These are phyloP conservation scores for Eucalyptus virginea DNA, from an alignment of 345 rosid genomes.

Conservation along the genomic window DNA sequence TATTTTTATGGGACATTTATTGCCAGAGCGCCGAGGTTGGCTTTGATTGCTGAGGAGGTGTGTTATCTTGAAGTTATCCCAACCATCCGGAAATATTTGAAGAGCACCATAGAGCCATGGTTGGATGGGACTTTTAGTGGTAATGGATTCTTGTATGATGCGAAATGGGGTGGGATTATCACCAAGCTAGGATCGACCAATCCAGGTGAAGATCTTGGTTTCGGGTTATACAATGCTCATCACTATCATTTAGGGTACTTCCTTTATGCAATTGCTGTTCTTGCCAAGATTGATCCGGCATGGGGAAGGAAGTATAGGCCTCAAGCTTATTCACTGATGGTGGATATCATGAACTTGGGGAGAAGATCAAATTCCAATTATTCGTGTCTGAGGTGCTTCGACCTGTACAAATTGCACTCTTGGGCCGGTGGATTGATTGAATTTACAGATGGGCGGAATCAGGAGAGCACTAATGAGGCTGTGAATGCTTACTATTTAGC, in stretches of 20 bases:
- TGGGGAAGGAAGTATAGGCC: slow-evolving; percentile 85
- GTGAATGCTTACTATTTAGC: slow-evolving; percentile 85
- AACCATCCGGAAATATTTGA: slow-evolving; percentile 40
- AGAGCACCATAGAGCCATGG: slow-evolving; percentile 83
- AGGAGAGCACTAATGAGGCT: slow-evolving; percentile 90
- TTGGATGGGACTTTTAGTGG: slow-evolving; percentile 61
- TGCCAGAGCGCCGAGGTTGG: slow-evolving; percentile 86
- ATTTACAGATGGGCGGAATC: slow-evolving; percentile 72
- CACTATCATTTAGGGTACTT: slow-evolving; percentile 90
- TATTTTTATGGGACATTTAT: slow-evolving; percentile 72
- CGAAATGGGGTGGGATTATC: slow-evolving; percentile 82
- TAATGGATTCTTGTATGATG: slow-evolving; percentile 73
- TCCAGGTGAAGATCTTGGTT: slow-evolving; percentile 75
- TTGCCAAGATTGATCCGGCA: slow-evolving; percentile 61
- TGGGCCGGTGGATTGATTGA: slow-evolving; percentile 94
- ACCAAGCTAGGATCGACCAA: slow-evolving; percentile 56
- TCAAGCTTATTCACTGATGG: slow-evolving; percentile 71
- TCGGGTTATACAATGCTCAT: slow-evolving; percentile 67
- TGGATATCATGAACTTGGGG: slow-evolving; percentile 70
- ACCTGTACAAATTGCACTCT: slow-evolving; percentile 79
- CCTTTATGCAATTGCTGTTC: slow-evolving; percentile 75
- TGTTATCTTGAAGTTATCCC: slow-evolving; percentile 54
- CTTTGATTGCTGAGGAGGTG: slow-evolving; percentile 85
- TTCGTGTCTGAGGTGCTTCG: slow-evolving; percentile 78
- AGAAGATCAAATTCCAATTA: slow-evolving; percentile 34